phyloP scores from a whole-genome alignment of 129 eudicot genomes.

The Flaveria linearis region DNA sequence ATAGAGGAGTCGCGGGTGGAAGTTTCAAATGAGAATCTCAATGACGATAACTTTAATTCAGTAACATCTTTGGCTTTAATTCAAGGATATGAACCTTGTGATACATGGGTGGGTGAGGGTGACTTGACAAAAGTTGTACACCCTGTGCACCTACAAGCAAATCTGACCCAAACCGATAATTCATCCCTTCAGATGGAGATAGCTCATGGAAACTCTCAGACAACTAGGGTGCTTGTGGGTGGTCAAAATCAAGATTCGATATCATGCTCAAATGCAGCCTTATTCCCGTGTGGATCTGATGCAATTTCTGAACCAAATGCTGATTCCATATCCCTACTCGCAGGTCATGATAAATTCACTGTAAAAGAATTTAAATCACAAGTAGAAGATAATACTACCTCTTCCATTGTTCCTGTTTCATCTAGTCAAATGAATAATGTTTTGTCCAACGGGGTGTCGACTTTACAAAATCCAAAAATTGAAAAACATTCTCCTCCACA shows the following conservation, averaged over 20 bases:
- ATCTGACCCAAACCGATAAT: conserved; percentile 41
- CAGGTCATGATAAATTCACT: conserved; percentile 62
- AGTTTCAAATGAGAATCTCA: conserved; percentile 42
- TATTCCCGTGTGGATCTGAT: conserved; percentile 32
- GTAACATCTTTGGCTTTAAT: conserved; percentile 59
- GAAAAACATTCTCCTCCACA: conserved; percentile 49
- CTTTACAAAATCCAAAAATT: conserved; percentile 46
- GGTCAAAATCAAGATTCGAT: conserved; percentile 27
- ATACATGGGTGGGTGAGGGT: conserved; percentile 48
- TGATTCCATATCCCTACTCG: conserved; percentile 27
- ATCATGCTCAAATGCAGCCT: conserved; percentile 27
- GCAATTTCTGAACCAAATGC: conserved; percentile 30
- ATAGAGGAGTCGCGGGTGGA: conserved; percentile 42
- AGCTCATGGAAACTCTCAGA: conserved; percentile 39
- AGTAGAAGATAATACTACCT: conserved; percentile 29
- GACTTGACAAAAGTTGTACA: conserved; percentile 32
- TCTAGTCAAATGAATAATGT: conserved; percentile 40
- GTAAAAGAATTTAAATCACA: conserved; percentile 52
- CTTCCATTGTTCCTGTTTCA: conserved; percentile 36
- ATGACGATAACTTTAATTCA: conserved; percentile 57
- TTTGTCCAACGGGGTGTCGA: conserved; percentile 32
- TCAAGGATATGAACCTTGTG: conserved; percentile 59
- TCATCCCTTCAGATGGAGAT: conserved; percentile 46
- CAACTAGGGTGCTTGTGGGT: conserved; percentile 29
- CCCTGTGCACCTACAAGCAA: conserved; percentile 36